phyloP scores from a whole-genome alignment of 768 basidiomycete genomes.

The Xerocomus brunneocitrinus region DNA sequence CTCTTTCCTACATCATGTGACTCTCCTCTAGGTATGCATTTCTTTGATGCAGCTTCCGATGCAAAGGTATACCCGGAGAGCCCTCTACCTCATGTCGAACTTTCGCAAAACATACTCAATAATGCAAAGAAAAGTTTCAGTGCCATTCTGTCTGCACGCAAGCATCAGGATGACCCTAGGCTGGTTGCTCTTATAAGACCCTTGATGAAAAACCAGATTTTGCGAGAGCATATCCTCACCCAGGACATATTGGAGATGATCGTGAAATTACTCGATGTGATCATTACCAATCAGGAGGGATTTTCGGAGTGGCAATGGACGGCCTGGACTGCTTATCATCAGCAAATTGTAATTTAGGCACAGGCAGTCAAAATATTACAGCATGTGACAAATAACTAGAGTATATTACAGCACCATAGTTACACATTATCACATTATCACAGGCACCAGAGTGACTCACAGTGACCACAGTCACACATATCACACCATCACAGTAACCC shows the following conservation, averaged over 20 bases:
- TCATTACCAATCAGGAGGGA: neutral
- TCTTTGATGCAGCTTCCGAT: constrained; percentile 3
- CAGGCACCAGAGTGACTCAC: too few species aligned
- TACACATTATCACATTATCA: too few species aligned
- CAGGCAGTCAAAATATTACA: too few species aligned
- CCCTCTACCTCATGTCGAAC: neutral
- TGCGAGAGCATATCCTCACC: constrained; percentile 13
- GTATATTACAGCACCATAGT: too few species aligned
- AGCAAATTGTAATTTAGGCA: too few species aligned
- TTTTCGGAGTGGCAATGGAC: constrained; percentile 20
- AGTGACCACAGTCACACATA: too few species aligned
- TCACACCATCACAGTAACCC: too few species aligned
- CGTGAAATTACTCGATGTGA: constrained; percentile 11
- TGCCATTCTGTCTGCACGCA: constrained; percentile 2
- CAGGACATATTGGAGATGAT: constrained; percentile 4
- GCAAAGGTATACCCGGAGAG: too few species aligned
- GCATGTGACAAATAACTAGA: too few species aligned
- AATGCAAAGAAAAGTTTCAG: constrained; percentile 12
- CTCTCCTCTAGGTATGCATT: neutral
- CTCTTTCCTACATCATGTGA: neutral
- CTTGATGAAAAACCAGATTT: constrained; percentile 11
- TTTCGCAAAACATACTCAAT: neutral
- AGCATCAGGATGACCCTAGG: constrained; percentile 13
- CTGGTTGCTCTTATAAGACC: constrained; percentile 19
- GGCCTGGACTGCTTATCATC: constrained; percentile 12